Evolutionary conservation across 75 land plant species (phyloP).

Genomic region (Pseudotsuga menziesii): DNA sequence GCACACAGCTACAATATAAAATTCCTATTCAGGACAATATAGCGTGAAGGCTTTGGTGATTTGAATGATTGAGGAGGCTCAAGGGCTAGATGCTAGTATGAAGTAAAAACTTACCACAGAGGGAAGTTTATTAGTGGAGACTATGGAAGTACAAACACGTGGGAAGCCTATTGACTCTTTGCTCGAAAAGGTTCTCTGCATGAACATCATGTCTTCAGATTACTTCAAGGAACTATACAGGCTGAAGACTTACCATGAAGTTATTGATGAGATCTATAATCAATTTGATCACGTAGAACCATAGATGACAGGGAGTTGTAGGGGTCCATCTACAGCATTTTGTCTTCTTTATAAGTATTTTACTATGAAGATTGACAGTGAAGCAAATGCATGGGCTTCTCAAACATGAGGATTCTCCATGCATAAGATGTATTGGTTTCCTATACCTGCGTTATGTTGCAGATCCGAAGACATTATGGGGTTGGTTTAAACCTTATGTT

Average conservation of each 20-base stretch:
- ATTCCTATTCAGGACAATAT: no score
- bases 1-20: no score
- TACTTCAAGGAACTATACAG: conserved; percentile 93
- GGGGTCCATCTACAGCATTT: conserved; percentile 91
- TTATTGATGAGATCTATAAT: conserved; percentile 89
- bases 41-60: no score
- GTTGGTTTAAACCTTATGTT: conserved; percentile 84
- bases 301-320: conserved; percentile 92
- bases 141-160: conserved; percentile 83
- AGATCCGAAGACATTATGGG: conserved; percentile 95
- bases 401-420: conserved; percentile 91
- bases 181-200: conserved; percentile 83
- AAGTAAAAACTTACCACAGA: no score
- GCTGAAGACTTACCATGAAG: conserved; percentile 85
- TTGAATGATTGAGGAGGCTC: no score
- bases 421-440: conserved; percentile 91
- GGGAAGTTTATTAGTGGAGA: no score
- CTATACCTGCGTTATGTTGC: conserved; percentile 84
- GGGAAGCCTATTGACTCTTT: conserved; percentile 85
- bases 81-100: no score
- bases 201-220: conserved; percentile 88
- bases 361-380: conserved; percentile 95
- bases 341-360: conserved; percentile 95
- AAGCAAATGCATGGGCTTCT: conserved; percentile 95
- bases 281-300: conserved; percentile 95